These are phyloP conservation scores for Protomyces macrosporus DNA, from an alignment of 1,139 yeast genomes.

Conservation along the genomic window DNA sequence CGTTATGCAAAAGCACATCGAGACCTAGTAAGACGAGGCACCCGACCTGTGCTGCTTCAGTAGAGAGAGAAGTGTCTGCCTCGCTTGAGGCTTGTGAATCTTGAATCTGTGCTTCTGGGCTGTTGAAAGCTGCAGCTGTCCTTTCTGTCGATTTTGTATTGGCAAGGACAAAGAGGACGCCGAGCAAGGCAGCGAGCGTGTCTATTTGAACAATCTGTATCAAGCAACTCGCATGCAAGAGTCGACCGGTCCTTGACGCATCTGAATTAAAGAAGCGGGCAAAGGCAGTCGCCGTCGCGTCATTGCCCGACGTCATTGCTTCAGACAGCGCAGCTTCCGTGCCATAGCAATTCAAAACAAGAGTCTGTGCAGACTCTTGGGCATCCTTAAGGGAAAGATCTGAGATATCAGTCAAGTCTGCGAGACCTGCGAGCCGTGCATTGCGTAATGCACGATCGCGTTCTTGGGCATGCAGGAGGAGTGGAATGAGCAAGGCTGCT, in stretches of 20 bases:
- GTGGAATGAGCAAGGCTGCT: not conserved
- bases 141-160: not conserved
- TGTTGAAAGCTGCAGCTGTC: not conserved
- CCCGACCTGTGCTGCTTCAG: not conserved
- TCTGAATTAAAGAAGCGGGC: not conserved
- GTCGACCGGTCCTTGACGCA: not conserved
- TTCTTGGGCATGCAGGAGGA: conserved; percentile 10
- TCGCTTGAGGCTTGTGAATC: conserved; percentile 11
- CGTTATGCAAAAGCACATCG: not conserved
- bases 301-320: not conserved
- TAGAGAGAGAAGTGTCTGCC: not conserved
- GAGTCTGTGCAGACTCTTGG: not conserved
- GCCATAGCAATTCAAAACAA: conserved; percentile 10
- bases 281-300: not conserved
- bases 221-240: not conserved
- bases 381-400: not conserved
- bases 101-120: not conserved
- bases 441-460: not conserved
- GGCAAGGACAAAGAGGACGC: not conserved
- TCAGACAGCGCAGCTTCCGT: not conserved
- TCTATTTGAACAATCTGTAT: conserved; percentile 3
- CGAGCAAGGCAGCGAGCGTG: not conserved
- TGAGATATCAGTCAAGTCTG: not conserved
- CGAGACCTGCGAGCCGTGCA: not conserved
- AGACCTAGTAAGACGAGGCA: not conserved